A percentile compares a stretch with the other conserved stretches of the same genome.
Evolutionary conservation across 192 early-diverging fungal genomes (phyloP).

Genomic region (Backusella morwellensis): DNA sequence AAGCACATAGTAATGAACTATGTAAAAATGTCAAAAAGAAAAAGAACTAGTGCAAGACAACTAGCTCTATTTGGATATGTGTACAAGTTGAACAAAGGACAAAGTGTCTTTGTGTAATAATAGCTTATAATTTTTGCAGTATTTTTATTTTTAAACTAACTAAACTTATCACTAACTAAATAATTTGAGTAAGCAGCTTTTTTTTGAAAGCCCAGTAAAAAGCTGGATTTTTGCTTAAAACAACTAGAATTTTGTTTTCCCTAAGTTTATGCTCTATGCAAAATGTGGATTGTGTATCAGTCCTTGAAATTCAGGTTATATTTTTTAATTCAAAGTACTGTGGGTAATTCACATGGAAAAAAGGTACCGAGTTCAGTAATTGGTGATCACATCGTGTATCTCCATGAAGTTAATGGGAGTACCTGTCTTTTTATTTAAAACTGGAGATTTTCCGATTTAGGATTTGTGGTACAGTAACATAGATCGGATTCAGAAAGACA

Average conservation of each 20-base stretch:
- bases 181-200: not conserved
- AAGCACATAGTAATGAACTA: not conserved
- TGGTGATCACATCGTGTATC: conserved; percentile 11
- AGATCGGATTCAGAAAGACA: not conserved
- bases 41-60: not conserved
- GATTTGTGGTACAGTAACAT: not conserved
- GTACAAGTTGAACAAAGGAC: not conserved
- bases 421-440: not conserved
- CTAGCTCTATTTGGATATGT: not conserved
- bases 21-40: not conserved
- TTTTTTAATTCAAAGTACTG: not conserved
- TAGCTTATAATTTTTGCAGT: not conserved
- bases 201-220: not conserved
- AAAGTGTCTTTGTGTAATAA: not conserved
- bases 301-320: not conserved
- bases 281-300: not conserved
- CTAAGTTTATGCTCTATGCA: not conserved
- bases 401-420: not conserved
- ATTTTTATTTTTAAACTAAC: not conserved
- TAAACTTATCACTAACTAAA: not conserved
- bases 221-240: not conserved
- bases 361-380: not conserved
- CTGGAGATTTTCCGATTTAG: not conserved
- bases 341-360: conserved; percentile 15
- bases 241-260: not conserved